Percentiles rank a stretch among this genome's conserved stretches.
Conservation (phyloP, 2,329 filamentous ascomycete genomes). For the Hyphodiscus sp. region DNA sequence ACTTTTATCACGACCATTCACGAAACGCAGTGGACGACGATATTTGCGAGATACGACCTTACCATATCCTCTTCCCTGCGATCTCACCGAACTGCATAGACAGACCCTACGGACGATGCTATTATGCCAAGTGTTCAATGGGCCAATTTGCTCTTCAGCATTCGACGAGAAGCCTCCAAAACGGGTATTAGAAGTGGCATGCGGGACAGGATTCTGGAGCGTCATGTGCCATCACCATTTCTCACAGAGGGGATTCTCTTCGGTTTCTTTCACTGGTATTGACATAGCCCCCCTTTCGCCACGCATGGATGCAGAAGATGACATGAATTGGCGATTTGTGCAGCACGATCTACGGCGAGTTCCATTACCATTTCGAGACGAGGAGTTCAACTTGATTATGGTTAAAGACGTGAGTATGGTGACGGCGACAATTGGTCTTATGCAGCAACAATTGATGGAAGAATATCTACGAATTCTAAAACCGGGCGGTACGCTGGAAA, state of each 20-base stretch:
- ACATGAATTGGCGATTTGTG: constrained; percentile 83
- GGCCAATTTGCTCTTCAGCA: constrained; percentile 66
- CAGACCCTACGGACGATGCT: constrained; percentile 81
- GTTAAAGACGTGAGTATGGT: constrained; percentile 74
- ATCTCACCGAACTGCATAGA: constrained; percentile 79
- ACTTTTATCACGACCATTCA: constrained; percentile 46
- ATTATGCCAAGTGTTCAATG: constrained; percentile 73
- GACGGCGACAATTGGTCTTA: constrained; percentile 45
- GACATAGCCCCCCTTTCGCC: constrained; percentile 71
- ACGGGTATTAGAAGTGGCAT: constrained; percentile 79
- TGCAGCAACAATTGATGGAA: constrained; percentile 52
- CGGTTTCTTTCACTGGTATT: constrained; percentile 73
- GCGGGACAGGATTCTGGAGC: constrained; percentile 85
- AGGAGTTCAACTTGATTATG: constrained; percentile 82
- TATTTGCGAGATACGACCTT: constrained; percentile 70
- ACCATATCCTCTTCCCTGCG: constrained; percentile 80
- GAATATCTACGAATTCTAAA: constrained; percentile 72
- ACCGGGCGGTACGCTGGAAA: constrained; percentile 72
- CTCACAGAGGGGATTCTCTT: constrained; percentile 56
- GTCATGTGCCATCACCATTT: constrained; percentile 81
- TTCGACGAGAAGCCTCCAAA: constrained; percentile 62
- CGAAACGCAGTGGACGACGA: constrained; percentile 70
- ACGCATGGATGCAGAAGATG: constrained; percentile 54
- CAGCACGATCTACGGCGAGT: constrained; percentile 74
- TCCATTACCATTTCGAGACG: constrained; percentile 72